Evolutionary conservation across 164 flowering plant species (phyloP), one percentile per base, ranked within the genome.

Genomic region (Dillenia suffruticosa): DNA sequence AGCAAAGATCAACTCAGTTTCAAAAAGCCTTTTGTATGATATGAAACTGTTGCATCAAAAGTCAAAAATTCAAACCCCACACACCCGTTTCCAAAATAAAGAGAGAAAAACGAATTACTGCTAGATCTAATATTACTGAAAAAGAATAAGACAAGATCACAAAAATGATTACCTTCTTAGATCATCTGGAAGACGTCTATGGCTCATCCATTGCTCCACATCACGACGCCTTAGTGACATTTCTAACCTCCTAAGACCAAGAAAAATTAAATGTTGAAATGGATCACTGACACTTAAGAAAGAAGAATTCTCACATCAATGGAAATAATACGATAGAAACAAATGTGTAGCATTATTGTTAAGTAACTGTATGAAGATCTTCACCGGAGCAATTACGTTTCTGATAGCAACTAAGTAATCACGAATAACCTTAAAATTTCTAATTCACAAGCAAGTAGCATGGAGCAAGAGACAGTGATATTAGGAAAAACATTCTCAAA

Each of bases 121-220:
- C 32, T 26, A 5, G 32, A 26, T 2, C 32, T 26, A 26, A 26
- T 26, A 26, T 26, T 26, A 26, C 5, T 5, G 32, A 52, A 52
- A 52, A 51, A 10, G 22, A 9, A 52, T 16, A 52, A 52, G 22
- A 52, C 17, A 52, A 16, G 32, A 26, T 26, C 32, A 63, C 22
- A 13, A 56, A 60, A 49, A 22, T 16, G 14, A 10, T 8, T 48
- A 86, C 91, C 84, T 81, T 73, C 77, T 75, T 12, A 83, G 60
- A 1, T 76, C 73, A 44, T 63, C 80, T 9, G 91, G 84, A 72
- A 86, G 72, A 26, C 88, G 88, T 5, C 91, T 75, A 70, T 82
- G 86, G 47, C 80, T 81, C 91, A 86, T 86, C 91, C 88, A 86
- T 57, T 71, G 84, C 75, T 86, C 91, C 57, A 86, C 86, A 68